Conservation (phyloP, 371 early-diverging fungal species). For the Amoeboradix gromovi region DNA sequence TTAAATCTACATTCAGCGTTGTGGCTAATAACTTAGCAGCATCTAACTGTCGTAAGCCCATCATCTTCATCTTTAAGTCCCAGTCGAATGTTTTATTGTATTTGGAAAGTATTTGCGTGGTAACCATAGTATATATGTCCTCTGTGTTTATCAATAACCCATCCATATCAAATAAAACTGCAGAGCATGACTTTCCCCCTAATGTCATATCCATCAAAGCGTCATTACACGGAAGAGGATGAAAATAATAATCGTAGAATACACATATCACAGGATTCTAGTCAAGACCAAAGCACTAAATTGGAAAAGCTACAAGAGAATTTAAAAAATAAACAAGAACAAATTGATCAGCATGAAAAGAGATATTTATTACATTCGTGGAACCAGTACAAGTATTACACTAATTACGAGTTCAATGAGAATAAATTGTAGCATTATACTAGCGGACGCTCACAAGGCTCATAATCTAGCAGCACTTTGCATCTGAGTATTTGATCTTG, state of each 20-base stretch:
- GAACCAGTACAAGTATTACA: not conserved
- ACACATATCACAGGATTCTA: too few species aligned
- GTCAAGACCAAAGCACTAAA: too few species aligned
- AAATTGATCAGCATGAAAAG: not conserved
- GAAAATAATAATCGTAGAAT: too few species aligned
- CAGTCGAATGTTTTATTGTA: not conserved
- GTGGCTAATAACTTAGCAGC: not conserved
- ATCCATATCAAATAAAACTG: not conserved
- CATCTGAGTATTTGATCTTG: too few species aligned
- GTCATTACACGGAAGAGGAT: too few species aligned
- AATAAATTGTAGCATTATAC: not conserved
- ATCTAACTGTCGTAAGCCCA: not conserved
- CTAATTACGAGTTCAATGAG: not conserved
- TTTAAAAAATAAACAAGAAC: not conserved
- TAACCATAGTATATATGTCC: not conserved
- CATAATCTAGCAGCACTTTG: too few species aligned
- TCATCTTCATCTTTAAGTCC: slow-evolving; percentile 1
- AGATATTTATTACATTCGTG: not conserved
- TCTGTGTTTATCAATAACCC: slow-evolving; percentile 1
- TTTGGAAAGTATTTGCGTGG: not conserved
- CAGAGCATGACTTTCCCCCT: too few species aligned
- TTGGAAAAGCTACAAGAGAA: not conserved
- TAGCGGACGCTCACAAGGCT: too few species aligned
- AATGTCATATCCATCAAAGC: too few species aligned
- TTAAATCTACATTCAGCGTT: not conserved